phyloP scores from a whole-genome alignment of 768 basidiomycete genomes.

The Glaciozyma antarctica region DNA sequence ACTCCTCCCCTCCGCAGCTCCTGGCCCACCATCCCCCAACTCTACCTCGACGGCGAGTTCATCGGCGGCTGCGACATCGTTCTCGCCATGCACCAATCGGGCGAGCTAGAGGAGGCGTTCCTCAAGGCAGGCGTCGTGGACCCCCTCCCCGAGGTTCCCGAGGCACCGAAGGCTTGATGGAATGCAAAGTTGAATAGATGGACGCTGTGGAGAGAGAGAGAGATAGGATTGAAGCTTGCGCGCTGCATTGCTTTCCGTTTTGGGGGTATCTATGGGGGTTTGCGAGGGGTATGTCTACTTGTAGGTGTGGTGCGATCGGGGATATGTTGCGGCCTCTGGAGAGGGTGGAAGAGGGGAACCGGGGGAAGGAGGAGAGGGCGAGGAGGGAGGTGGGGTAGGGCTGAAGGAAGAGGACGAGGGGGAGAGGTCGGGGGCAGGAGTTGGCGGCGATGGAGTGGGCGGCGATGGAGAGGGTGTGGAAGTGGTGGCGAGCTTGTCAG shows the following conservation, averaged over 20 bases:
- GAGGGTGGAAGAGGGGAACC: neutral
- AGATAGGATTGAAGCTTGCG: neutral
- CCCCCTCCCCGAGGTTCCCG: neutral
- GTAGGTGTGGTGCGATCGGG: neutral
- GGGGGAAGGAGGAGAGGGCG: neutral
- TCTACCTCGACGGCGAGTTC: conserved; percentile 91
- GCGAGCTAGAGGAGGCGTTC: conserved; percentile 65
- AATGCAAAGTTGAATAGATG: neutral
- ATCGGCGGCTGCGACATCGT: conserved; percentile 95
- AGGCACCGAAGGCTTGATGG: neutral
- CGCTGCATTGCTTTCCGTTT: conserved; percentile 3
- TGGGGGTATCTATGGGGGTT: neutral
- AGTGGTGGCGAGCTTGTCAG: neutral
- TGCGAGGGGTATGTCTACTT: neutral
- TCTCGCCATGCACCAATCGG: conserved; percentile 88
- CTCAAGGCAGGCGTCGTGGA: neutral
- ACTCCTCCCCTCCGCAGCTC: conserved; percentile 49
- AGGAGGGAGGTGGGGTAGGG: neutral
- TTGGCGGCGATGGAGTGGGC: neutral
- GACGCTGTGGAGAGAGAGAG: neutral
- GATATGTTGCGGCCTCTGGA: neutral
- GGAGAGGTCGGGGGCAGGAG: neutral
- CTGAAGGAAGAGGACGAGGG: neutral
- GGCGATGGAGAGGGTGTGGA: neutral
- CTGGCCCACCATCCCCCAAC: conserved; percentile 95